Evolutionary conservation across 257 asterid species (phyloP).

Genomic region (Salvia splendens): DNA sequence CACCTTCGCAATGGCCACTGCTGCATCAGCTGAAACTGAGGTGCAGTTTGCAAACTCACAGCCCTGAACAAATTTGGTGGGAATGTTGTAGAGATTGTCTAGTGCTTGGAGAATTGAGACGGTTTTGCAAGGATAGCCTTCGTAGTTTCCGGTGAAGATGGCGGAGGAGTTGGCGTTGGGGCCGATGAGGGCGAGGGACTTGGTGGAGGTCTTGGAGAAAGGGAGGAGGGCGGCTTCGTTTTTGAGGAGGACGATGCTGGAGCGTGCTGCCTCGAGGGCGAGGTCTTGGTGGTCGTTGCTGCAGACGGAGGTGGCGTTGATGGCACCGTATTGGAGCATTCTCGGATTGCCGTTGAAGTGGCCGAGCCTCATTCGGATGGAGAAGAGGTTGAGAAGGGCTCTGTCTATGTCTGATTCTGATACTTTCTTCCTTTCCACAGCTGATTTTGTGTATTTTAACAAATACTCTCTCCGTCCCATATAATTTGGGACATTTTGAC

Average conservation of each 20-base stretch:
- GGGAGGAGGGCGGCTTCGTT: conserved; percentile 58
- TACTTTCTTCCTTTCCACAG: conserved; percentile 47
- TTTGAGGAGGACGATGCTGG: conserved; percentile 74
- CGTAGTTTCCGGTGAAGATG: conserved; percentile 55
- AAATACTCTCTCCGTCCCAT: too few relatives aligned
- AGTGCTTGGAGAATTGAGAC: conserved; percentile 58
- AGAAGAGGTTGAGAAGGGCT: conserved; percentile 67
- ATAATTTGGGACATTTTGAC: too few relatives aligned
- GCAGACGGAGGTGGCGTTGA: conserved; percentile 47
- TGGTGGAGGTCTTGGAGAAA: conserved; percentile 41
- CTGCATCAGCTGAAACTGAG: conserved; percentile 37
- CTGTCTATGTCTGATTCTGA: conserved; percentile 54
- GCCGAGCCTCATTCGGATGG: conserved; percentile 66
- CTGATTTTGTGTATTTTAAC: conserved; percentile 48
- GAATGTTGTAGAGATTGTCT: conserved; percentile 30
- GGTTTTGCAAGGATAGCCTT: conserved; percentile 60
- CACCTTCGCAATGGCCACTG: conserved; percentile 34
- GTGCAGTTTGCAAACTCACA: conserved; percentile 54
- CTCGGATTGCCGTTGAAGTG: conserved; percentile 58
- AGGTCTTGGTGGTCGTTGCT: conserved; percentile 51
- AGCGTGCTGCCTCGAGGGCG: conserved; percentile 62
- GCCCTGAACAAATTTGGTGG: conserved; percentile 40
- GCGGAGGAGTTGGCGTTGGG: conserved; percentile 52
- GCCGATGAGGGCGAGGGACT: conserved; percentile 61
- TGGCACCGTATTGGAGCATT: conserved; percentile 44